A percentile compares a stretch with the other conserved stretches of the same genome.
Evolutionary conservation across 2,329 filamentous ascomycete genomes (phyloP).

Genomic region (Botryotinia convoluta): DNA sequence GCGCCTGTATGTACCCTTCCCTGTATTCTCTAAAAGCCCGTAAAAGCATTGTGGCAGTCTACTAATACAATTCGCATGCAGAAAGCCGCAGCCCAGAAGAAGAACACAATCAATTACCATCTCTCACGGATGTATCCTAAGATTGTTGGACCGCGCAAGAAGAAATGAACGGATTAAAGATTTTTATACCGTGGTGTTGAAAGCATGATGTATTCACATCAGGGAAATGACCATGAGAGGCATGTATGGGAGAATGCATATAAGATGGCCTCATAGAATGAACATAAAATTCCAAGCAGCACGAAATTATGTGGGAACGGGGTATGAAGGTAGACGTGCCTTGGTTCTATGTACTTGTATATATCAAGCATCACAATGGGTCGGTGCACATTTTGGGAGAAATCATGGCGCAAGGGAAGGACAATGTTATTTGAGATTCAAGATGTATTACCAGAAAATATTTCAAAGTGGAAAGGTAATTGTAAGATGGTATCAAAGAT

Average conservation of each 20-base stretch:
- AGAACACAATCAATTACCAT: constrained; percentile 90
- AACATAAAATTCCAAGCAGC: background rate
- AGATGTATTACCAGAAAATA: constrained; percentile 2
- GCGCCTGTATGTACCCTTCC: constrained; percentile 54
- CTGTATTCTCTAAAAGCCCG: background rate
- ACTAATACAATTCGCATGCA: constrained; percentile 36
- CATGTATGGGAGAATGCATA: background rate
- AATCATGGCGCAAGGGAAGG: constrained; percentile 16
- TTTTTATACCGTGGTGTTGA: background rate
- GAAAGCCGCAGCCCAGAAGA: constrained; percentile 57
- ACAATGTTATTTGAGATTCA: constrained; percentile 6
- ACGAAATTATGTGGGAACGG: background rate
- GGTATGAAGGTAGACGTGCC: background rate
- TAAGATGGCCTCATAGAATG: background rate
- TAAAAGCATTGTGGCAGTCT: background rate
- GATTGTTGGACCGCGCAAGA: constrained; percentile 69
- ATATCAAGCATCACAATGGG: constrained; percentile 17
- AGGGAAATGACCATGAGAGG: background rate
- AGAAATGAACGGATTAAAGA: constrained; percentile 44
- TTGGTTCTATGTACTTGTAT: constrained; percentile 7
- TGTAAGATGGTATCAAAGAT: constrained; percentile 16
- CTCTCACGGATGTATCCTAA: constrained; percentile 73
- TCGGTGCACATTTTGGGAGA: background rate
- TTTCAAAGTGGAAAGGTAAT: background rate
- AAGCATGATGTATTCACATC: background rate